These are phyloP conservation scores for Boletellus sp. DNA, from an alignment of 768 basidiomycete genomes.

Conservation along the genomic window DNA sequence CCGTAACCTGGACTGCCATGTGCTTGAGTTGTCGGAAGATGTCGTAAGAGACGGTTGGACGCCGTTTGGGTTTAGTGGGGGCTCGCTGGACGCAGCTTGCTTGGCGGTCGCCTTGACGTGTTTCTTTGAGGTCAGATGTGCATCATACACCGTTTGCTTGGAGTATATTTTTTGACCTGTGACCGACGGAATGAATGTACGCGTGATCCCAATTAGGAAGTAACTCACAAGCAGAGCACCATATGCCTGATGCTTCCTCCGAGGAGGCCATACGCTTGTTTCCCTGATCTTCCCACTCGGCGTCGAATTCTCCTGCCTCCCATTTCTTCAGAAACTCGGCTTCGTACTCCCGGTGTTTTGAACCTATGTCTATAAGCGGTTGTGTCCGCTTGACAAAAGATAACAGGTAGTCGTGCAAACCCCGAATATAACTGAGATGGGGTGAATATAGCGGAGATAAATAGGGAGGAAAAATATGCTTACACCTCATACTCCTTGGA, in stretches of 20 bases:
- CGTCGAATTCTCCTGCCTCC: constrained; percentile 70
- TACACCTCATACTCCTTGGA: constrained; percentile 80
- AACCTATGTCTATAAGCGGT: constrained; percentile 75
- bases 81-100: constrained; percentile 45
- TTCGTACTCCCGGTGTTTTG: constrained; percentile 60
- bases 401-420: constrained; percentile 77
- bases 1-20: constrained; percentile 48
- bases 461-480: constrained; percentile 28
- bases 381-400: constrained; percentile 84
- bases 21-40: constrained; percentile 31
- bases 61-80: constrained; percentile 35
- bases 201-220: constrained; percentile 2
- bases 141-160: constrained; percentile 97
- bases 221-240: constrained; percentile 88
- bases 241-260: constrained; percentile 66
- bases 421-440: constrained; percentile 69
- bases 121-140: constrained; percentile 93
- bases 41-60: constrained; percentile 22
- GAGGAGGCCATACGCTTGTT: constrained; percentile 34
- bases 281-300: constrained; percentile 60
- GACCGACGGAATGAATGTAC: constrained; percentile 1
- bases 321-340: constrained; percentile 75
- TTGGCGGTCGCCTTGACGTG: constrained; percentile 88
- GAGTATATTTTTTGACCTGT: constrained; percentile 92
- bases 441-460: constrained; percentile 7